Evolutionary conservation across 129 eudicot species (phyloP).

Genomic region (Flaveria sonorensis): DNA sequence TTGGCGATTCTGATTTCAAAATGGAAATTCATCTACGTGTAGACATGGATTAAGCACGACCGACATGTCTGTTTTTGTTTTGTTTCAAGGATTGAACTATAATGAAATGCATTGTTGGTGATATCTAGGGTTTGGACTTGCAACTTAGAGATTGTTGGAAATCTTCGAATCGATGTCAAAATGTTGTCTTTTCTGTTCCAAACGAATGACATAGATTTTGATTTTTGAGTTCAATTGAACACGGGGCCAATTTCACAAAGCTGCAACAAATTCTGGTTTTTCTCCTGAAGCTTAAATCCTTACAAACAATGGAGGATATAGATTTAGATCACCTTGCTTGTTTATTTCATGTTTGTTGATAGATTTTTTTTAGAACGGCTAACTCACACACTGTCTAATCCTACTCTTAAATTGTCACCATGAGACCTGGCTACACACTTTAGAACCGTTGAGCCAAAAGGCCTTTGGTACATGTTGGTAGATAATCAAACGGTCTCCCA

Average conservation of each 20-base stretch:
- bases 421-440: too few relatives aligned
- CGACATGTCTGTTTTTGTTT: not conserved
- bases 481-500: not conserved
- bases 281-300: not conserved
- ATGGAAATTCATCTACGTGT: not conserved
- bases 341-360: not conserved
- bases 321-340: not conserved
- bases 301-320: not conserved
- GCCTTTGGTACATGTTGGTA: not conserved
- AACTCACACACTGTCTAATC: too few relatives aligned
- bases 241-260: not conserved
- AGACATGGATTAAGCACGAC: not conserved
- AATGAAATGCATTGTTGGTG: constrained; percentile 16
- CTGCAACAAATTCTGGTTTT: too few relatives aligned
- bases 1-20: constrained; percentile 12
- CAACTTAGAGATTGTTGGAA: constrained; percentile 5
- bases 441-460: too few relatives aligned
- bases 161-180: not conserved
- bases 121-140: constrained; percentile 21
- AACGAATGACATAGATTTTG: not conserved
- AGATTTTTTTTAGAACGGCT: too few relatives aligned
- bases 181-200: not conserved
- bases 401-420: too few relatives aligned
- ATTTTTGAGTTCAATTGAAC: not conserved
- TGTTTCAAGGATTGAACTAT: constrained; percentile 19